Percentiles rank a stretch among this genome's conserved stretches.
phyloP scores from a whole-genome alignment of 805 yeast species.

The Debaryomyces castellii region DNA sequence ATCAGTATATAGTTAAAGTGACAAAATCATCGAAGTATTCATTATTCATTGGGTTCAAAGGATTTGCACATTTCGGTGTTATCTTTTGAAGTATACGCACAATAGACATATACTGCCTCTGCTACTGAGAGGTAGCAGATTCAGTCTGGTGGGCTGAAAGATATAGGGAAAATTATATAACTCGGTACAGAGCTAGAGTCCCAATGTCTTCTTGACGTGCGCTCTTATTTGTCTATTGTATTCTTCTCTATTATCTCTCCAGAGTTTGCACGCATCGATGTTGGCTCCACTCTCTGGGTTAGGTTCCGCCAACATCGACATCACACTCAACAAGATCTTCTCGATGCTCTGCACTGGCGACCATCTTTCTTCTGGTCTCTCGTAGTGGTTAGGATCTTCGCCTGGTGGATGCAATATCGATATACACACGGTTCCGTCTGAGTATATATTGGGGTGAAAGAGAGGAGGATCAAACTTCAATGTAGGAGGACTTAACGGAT shows the following conservation, averaged over 20 bases:
- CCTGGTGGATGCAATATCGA: constrained; percentile 96
- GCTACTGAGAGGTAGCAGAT: too few relatives aligned
- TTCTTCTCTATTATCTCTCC: constrained; percentile 80
- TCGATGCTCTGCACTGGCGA: constrained; percentile 98
- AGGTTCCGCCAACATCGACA: constrained; percentile 97
- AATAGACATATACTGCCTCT: too few relatives aligned
- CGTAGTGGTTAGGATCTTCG: constrained; percentile 95
- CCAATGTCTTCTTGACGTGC: constrained; percentile 71
- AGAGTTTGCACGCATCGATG: constrained; percentile 73
- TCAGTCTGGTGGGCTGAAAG: too few relatives aligned
- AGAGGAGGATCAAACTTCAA: constrained; percentile 77
- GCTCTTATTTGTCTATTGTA: constrained; percentile 63
- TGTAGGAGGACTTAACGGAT: constrained; percentile 80
- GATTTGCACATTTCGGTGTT: neutral
- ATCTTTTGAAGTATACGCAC: too few relatives aligned
- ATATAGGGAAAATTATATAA: too few relatives aligned
- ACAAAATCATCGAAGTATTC: neutral
- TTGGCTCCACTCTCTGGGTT: constrained; percentile 96
- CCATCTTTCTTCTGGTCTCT: constrained; percentile 95
- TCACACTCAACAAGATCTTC: constrained; percentile 86
- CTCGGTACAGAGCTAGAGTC: too few relatives aligned
- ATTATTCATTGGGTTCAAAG: neutral
- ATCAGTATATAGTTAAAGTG: neutral
- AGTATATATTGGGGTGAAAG: constrained; percentile 90
- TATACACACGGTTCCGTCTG: constrained; percentile 94